These are phyloP conservation scores for Umbelopsis sp. DNA, from an alignment of 192 early-diverging fungal species.

Conservation along the genomic window DNA sequence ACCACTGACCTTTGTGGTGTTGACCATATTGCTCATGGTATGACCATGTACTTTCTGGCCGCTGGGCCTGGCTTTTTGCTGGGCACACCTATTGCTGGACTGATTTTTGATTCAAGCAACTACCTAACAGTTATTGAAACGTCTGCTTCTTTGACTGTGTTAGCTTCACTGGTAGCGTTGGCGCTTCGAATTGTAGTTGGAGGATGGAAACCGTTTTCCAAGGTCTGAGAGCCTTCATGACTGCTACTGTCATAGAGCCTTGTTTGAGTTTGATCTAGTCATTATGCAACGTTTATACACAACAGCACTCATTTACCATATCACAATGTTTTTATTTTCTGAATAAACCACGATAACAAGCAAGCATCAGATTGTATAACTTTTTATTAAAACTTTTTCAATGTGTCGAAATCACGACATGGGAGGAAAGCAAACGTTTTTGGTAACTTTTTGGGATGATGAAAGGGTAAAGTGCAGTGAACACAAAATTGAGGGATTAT, in stretches of 20 bases:
- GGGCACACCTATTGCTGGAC: conserved; percentile 43
- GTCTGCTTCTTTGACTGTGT: neutral
- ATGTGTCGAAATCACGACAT: neutral
- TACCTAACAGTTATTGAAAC: neutral
- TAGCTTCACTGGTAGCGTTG: neutral
- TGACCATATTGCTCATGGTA: conserved; percentile 42
- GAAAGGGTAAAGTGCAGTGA: conserved; percentile 5
- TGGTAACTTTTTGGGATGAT: conserved; percentile 6
- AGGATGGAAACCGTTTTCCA: conserved; percentile 9
- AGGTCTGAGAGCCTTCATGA: neutral
- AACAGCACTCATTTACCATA: neutral
- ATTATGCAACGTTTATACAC: no score
- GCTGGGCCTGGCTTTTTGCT: conserved; percentile 42
- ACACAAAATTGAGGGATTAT: neutral
- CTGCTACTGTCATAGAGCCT: no score
- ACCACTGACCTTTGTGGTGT: conserved; percentile 55
- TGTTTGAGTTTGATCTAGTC: no score
- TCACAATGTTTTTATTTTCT: neutral
- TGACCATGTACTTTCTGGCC: conserved; percentile 48
- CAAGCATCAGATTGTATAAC: no score
- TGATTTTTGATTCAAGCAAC: conserved; percentile 24
- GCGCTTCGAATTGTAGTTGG: neutral
- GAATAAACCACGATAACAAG: no score
- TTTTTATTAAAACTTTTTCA: neutral
- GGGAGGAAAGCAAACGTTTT: no score